Evolutionary conservation across 768 basidiomycete genomes (phyloP).

Genomic region (Amylocystis lapponica): DNA sequence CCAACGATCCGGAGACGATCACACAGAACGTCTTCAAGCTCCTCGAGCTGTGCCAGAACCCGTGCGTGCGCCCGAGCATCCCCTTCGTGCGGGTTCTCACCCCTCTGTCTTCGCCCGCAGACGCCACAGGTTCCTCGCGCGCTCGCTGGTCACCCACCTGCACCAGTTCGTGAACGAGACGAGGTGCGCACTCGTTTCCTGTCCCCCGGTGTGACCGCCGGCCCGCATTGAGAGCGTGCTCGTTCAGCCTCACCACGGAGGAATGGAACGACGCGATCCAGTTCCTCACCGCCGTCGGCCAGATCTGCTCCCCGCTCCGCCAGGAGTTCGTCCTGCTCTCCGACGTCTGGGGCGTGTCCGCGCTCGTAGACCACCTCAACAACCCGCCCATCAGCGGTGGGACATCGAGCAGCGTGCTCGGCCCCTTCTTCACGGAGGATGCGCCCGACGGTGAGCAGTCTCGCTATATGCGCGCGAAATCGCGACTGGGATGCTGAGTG

Average conservation of each 20-base stretch:
- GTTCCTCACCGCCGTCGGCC: slow-evolving; percentile 71
- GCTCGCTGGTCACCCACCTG: slow-evolving; percentile 56
- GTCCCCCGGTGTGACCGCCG: not conserved
- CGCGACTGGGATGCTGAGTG: slow-evolving; percentile 3
- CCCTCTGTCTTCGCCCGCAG: slow-evolving; percentile 20
- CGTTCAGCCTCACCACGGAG: slow-evolving; percentile 58
- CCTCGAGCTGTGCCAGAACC: slow-evolving; percentile 29
- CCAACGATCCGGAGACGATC: slow-evolving; percentile 43
- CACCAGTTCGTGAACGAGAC: slow-evolving; percentile 75
- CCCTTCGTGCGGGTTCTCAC: not conserved
- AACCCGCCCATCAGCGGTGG: slow-evolving; percentile 55
- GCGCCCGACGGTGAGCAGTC: slow-evolving; percentile 54
- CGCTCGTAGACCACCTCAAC: slow-evolving; percentile 71
- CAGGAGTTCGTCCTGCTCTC: slow-evolving; percentile 84
- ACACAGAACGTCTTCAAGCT: slow-evolving; percentile 43
- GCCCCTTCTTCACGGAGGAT: slow-evolving; percentile 80
- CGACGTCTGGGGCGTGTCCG: slow-evolving; percentile 72
- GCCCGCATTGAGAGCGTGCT: not conserved
- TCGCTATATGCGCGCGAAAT: slow-evolving; percentile 24
- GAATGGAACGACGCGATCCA: slow-evolving; percentile 82
- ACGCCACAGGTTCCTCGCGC: slow-evolving; percentile 42
- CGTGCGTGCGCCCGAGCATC: slow-evolving; percentile 25
- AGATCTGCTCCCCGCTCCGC: slow-evolving; percentile 60
- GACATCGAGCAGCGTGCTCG: slow-evolving; percentile 73
- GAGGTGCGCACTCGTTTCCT: slow-evolving; percentile 30